phyloP scores from a whole-genome alignment of 2,329 filamentous ascomycete genomes.

The Colletotrichum sp. region DNA sequence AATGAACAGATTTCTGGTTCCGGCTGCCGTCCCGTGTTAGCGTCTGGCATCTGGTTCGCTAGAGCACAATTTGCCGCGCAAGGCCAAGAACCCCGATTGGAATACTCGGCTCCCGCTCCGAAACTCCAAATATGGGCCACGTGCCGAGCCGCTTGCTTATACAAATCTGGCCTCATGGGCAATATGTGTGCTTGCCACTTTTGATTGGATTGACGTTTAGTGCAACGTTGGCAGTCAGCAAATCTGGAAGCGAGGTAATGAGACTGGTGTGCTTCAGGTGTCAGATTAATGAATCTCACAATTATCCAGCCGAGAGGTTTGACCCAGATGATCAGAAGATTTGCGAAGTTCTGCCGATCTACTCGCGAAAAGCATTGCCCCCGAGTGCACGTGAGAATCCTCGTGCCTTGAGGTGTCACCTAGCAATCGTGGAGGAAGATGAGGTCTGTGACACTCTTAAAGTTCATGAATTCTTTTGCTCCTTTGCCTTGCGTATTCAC shows the following conservation, averaged over 20 bases:
- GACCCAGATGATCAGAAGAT: not conserved
- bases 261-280: not conserved
- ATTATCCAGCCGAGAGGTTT: not conserved
- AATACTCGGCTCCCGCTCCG: not conserved
- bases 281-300: not conserved
- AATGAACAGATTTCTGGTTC: not conserved
- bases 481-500: too few relatives aligned
- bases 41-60: not conserved
- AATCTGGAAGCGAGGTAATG: not conserved
- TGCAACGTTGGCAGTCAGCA: not conserved
- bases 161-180: not conserved
- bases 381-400: not conserved
- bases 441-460: not conserved
- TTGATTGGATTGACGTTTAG: not conserved
- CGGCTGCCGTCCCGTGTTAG: not conserved
- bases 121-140: not conserved
- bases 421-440: not conserved
- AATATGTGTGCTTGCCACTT: not conserved
- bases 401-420: not conserved
- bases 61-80: not conserved
- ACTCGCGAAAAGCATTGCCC: not conserved
- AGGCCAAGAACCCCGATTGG: slow-evolving; percentile 9
- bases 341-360: not conserved
- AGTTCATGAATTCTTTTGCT: not conserved
- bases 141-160: not conserved